These are phyloP conservation scores for Trichoderma gracile DNA, from an alignment of 2,329 filamentous ascomycete genomes.

Conservation along the genomic window DNA sequence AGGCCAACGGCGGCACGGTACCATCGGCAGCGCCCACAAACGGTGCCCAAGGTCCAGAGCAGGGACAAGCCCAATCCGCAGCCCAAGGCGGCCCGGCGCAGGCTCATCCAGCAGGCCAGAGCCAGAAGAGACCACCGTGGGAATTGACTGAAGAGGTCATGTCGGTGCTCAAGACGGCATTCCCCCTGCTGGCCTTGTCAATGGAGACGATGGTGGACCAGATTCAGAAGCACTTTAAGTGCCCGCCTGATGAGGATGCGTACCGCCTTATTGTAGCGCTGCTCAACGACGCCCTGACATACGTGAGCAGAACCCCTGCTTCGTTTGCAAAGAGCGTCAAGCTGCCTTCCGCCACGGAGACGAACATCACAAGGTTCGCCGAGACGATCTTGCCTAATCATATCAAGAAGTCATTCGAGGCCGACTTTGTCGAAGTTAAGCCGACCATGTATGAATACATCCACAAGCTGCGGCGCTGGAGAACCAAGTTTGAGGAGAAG, in stretches of 20 bases:
- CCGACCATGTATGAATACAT: conserved; percentile 99
- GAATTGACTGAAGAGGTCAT: conserved; percentile 96
- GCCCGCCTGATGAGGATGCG: conserved; percentile 95
- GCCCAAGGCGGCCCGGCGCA: conserved; percentile 27
- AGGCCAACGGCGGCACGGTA: conserved; percentile 36
- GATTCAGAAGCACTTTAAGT: conserved; percentile 99
- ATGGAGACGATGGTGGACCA: conserved; percentile 99
- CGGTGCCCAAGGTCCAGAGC: conserved; percentile 28
- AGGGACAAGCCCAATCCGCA: conserved; percentile 4
- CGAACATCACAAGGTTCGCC: conserved; percentile 94
- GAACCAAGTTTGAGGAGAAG: conserved; percentile 97
- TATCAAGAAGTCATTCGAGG: conserved; percentile 94
- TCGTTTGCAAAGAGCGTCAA: conserved; percentile 91
- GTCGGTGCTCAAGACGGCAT: conserved; percentile 92
- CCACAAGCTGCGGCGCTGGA: conserved; percentile 91
- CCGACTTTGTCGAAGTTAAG: conserved; percentile 93
- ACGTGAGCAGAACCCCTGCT: conserved; percentile 82
- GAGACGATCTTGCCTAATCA: conserved; percentile 93
- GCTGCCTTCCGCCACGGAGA: conserved; percentile 84
- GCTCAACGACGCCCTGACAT: conserved; percentile 90
- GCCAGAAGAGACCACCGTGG: conserved; percentile 80
- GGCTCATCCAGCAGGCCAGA: conserved; percentile 33
- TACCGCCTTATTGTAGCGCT: conserved; percentile 97
- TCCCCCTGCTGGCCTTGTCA: conserved; percentile 89
- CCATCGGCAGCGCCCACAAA: conserved; percentile 30